A percentile compares a stretch with the other conserved stretches of the same genome.
These are phyloP conservation scores for Penicillium atrosanguineum DNA, from an alignment of 495 filamentous ascomycete genomes.

Conservation along the genomic window DNA sequence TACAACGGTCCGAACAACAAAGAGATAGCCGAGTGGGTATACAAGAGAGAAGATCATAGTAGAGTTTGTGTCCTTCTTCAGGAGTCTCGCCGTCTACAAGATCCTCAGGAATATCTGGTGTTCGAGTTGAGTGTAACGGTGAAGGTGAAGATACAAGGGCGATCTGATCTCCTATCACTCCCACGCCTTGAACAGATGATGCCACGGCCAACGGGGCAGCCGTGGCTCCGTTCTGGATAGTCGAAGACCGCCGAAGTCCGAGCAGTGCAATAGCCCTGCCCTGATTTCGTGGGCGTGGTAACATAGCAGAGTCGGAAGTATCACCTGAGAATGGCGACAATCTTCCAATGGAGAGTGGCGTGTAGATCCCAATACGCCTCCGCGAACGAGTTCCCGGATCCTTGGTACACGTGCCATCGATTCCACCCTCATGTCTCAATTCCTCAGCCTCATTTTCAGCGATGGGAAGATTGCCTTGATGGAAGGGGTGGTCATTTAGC, in stretches of 20 bases:
- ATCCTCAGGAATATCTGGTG: background rate
- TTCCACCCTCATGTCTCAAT: background rate
- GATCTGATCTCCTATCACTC: background rate
- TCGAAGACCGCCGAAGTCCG: slow-evolving; percentile 3
- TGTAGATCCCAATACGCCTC: background rate
- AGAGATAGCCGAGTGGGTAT: slow-evolving; percentile 14
- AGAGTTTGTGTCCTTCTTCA: background rate
- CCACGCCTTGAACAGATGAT: background rate
- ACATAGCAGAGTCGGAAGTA: background rate
- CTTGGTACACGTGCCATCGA: background rate
- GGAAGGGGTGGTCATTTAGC: slow-evolving; percentile 38
- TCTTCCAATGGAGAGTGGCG: background rate
- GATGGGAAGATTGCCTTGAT: slow-evolving; percentile 22
- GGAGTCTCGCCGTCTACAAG: background rate
- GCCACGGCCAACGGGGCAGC: background rate
- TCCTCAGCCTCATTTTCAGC: slow-evolving; percentile 10
- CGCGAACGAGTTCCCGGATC: background rate
- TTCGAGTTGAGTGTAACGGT: background rate
- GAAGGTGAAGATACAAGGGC: slow-evolving; percentile 3
- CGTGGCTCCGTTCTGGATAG: slow-evolving; percentile 9
- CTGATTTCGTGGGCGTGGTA: background rate
- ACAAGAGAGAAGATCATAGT: slow-evolving; percentile 6
- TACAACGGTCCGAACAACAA: slow-evolving; percentile 13
- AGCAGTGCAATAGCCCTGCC: slow-evolving; percentile 5
- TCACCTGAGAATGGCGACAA: slow-evolving; percentile 3